Base-by-base conservation (phyloP, 805 yeast species). In the Saccharomycopsis sp. region DNA sequence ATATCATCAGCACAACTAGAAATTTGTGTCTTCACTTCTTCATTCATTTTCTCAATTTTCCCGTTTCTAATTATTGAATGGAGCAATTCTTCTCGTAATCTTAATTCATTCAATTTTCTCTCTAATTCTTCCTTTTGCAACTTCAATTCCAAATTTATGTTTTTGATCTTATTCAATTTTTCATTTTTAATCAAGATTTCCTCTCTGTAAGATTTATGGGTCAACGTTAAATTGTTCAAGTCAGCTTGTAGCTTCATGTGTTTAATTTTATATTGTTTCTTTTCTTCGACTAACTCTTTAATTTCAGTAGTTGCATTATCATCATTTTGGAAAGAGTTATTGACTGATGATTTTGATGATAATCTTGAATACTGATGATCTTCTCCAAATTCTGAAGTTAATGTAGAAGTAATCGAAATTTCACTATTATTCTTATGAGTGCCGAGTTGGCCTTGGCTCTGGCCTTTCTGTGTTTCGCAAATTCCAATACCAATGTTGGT, bases 241-340 rank as follows among this genome's bases (percentile, higher is more conserved):
- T 46, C 52, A n/a, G 45, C 43, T 34, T 45, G 47, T 16, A 49
- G 40, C 17, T 49, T 49, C 44, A 40, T 45, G 14, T 37, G 14
- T 37, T 40, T 44, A 8, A 41, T 41, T 29, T 41, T 47, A 24
- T 41, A 34, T 16, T 45, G 40, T 26, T 45, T 45, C 16, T 22
- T 37, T 32, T 48, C 47, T 4, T 26, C 29, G 16, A 17, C 27
- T 16, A 45, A 27, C 8, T 38, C 49, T 27, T 34, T 37, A 2
- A 41, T 9, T 24, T 45, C 50, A 2, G 49, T 41, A n/a, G 32
- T 45, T 16, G 14, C 20, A 13, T 27, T 16, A 9, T 35, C 43
- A 11, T 47, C 48, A 8, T 16, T 24, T 4, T 17, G 23, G n/a
- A 21, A 22, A 9, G 19, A 9, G 38, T 23, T 24, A 22, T 7